Conservation (phyloP, 345 rosid species). For the Iberis pinnata region DNA sequence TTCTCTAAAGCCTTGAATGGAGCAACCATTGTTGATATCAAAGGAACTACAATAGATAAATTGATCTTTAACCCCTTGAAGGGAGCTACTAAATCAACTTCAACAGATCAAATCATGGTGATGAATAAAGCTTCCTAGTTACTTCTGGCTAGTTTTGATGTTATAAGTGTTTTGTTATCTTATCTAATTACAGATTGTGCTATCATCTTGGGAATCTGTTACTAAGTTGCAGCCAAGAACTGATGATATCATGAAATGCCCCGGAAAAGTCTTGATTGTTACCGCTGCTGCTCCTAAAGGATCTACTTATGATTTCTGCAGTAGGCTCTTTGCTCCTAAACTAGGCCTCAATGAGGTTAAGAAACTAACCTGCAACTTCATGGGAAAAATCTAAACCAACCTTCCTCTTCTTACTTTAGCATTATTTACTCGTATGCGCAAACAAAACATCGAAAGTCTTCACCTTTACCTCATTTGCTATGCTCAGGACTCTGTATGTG, state of each 20-base stretch:
- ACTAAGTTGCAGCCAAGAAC: conserved; percentile 39
- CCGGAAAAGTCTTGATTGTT: conserved; percentile 45
- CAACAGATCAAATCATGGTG: conserved; percentile 41
- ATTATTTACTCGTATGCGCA: too few species aligned
- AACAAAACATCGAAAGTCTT: too few species aligned
- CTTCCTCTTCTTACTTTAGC: too few species aligned
- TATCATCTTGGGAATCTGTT: conserved; percentile 52
- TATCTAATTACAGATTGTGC: conserved; percentile 28
- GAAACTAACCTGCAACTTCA: too few species aligned
- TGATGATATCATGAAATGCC: conserved; percentile 43
- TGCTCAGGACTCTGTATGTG: conserved; percentile 65
- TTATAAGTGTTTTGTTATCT: neutral
- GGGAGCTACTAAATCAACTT: conserved; percentile 34
- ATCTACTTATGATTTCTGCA: conserved; percentile 16
- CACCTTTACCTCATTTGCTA: neutral
- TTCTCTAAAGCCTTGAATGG: conserved; percentile 46
- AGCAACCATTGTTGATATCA: conserved; percentile 43
- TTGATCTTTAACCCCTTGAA: conserved; percentile 30
- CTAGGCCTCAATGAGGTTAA: conserved; percentile 11
- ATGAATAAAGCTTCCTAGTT: too few species aligned
- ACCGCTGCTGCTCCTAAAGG: conserved; percentile 49
- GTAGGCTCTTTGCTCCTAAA: conserved; percentile 29
- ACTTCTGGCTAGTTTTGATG: too few species aligned
- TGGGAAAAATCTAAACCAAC: neutral
- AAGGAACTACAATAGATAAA: conserved; percentile 26